Base-by-base conservation (phyloP, 352 stramenopile species). In the Phytophthora ramorum region DNA sequence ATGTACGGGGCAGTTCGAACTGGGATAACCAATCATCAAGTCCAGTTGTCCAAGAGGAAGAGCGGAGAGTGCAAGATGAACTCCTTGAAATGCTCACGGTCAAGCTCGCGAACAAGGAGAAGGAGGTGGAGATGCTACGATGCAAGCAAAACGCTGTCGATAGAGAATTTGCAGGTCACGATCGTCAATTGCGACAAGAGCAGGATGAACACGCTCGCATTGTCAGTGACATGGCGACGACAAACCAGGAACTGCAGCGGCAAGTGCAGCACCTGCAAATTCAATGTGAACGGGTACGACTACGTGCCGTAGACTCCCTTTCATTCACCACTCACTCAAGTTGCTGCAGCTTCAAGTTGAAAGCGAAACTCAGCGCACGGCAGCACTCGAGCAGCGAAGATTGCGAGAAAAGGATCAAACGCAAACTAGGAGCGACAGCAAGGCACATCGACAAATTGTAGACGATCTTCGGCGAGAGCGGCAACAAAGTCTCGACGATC, bases 91-190 rank as follows among this genome's bases (percentile, higher is more conserved):
- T 92, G 68, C 76, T 92, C 17, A 83, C 76, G 0, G 52, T 63
- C 32, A 88, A 87, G 17, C 63, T 92, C 22, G 78, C 79, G 0
- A 87, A 88, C 58, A 85, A 85, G 24, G 83, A 90, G 52, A 84
- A 86, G 45, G 81, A 90, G 51, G 71, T 67, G 17, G 83, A 92
- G 38, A 63, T 76, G 24, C 53, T 83, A 20, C 75, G 76, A 26
- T 65, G 64, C 3, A 82, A 88, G 24, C 68, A 80, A 41, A 62
- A 51, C 14, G 38, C 40, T 0, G 47, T 69, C 14, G 61, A 75
- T 52, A 41, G 46, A 24, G 59, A 70, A 40, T 63, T 70, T 20
- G 22, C 26, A n/a, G 58, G 37, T 16, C 67, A 69, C 10, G 62
- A 83, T 51, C 46, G n/a, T 17, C 57, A 74, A 49, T 35, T 74